These are phyloP conservation scores for Escallonia rubra DNA, from an alignment of 129 eudicot genomes.

Conservation along the genomic window DNA sequence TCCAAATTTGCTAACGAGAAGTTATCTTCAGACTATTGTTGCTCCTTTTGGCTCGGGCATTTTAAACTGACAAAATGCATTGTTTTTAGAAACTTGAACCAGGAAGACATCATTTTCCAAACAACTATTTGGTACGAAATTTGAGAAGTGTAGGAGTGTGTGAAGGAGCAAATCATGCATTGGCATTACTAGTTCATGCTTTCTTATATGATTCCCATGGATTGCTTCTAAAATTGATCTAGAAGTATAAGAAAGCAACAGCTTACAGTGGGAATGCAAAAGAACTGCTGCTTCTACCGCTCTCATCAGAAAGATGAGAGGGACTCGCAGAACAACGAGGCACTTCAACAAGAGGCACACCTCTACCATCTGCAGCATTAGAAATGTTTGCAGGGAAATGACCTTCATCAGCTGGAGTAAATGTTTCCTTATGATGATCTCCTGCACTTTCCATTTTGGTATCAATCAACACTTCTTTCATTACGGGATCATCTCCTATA, in stretches of 20 bases:
- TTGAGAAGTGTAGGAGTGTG: too few relatives aligned
- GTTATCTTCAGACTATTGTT: too few relatives aligned
- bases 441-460: conserved; percentile 12
- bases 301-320: conserved; percentile 43
- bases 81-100: too few relatives aligned
- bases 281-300: conserved; percentile 45
- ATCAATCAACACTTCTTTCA: conserved; percentile 14
- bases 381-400: neutral
- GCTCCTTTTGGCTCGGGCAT: too few relatives aligned
- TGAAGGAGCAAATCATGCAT: too few relatives aligned
- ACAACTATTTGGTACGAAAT: too few relatives aligned
- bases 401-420: neutral
- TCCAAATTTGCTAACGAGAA: too few relatives aligned
- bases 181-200: too few relatives aligned
- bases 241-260: neutral
- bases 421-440: conserved; percentile 13
- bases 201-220: neutral
- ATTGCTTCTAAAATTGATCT: neutral
- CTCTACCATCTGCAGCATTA: conserved; percentile 16
- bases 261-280: conserved; percentile 75
- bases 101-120: too few relatives aligned
- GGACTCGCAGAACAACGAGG: conserved; percentile 9
- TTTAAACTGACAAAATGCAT: too few relatives aligned
- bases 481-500: conserved; percentile 14
- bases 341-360: neutral